Conservation (phyloP, 495 filamentous ascomycete genomes). For the Neurospora sublineolata region DNA sequence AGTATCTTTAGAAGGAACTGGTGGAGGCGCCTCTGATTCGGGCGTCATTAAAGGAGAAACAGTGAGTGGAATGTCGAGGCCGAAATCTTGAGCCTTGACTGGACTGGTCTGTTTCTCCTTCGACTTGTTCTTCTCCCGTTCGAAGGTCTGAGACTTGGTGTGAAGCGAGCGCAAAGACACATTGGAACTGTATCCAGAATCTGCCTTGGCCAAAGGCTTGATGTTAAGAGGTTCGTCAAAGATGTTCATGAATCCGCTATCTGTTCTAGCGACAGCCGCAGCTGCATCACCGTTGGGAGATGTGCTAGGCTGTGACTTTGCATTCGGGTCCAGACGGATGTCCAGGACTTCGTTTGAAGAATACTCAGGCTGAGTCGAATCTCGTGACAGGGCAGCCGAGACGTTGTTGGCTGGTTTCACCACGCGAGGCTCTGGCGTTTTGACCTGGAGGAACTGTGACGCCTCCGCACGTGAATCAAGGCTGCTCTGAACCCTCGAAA, state of each 20-base stretch:
- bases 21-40: conserved; percentile 16
- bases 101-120: conserved; percentile 5
- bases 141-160: conserved; percentile 4
- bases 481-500: conserved; percentile 1
- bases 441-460: background rate
- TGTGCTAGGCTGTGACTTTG: conserved; percentile 21
- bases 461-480: background rate
- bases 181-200: conserved; percentile 47
- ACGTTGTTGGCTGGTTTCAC: conserved; percentile 4
- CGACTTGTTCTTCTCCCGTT: background rate
- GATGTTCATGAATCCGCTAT: conserved; percentile 35
- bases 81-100: background rate
- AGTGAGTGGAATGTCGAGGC: background rate
- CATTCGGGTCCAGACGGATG: conserved; percentile 29
- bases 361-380: conserved; percentile 17
- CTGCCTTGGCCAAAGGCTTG: conserved; percentile 38
- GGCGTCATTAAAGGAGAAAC: conserved; percentile 1
- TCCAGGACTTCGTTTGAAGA: conserved; percentile 27
- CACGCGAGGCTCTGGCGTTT: conserved; percentile 7
- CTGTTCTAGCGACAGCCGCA: conserved; percentile 23
- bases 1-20: conserved; percentile 21
- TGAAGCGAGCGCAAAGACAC: conserved; percentile 38
- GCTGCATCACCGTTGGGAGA: background rate
- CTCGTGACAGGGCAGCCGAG: conserved; percentile 10
- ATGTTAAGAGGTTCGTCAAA: conserved; percentile 19